phyloP scores from a whole-genome alignment of 1,284 basidiomycete genomes.

The Retiboletus flavoniger region DNA sequence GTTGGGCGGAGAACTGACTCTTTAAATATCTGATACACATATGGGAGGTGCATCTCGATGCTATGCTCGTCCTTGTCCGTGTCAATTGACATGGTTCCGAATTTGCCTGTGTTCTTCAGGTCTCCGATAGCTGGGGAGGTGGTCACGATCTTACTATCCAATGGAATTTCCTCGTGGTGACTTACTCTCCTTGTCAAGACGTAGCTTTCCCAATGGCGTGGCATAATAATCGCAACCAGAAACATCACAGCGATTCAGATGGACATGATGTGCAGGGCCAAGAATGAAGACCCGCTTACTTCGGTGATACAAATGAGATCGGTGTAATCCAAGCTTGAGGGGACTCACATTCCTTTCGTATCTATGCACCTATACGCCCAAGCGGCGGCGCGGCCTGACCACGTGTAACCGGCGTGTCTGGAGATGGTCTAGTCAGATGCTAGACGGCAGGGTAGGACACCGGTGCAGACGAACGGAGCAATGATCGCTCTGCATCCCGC shows the following conservation, averaged over 20 bases:
- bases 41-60: slow-evolving; percentile 97
- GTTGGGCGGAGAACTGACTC: slow-evolving; percentile 49
- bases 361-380: slow-evolving; percentile 95
- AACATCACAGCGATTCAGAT: slow-evolving; percentile 85
- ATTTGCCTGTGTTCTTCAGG: slow-evolving; percentile 68
- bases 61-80: slow-evolving; percentile 96
- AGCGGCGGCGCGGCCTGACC: slow-evolving; percentile 91
- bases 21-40: slow-evolving; percentile 84
- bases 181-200: slow-evolving; percentile 78
- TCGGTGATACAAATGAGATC: slow-evolving; percentile 14
- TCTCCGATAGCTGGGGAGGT: slow-evolving; percentile 59
- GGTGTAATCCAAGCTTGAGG: background rate
- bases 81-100: slow-evolving; percentile 62
- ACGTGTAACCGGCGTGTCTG: slow-evolving; percentile 95
- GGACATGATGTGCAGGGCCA: slow-evolving; percentile 93
- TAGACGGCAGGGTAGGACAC: slow-evolving; percentile 3
- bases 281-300: slow-evolving; percentile 93
- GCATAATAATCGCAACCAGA: slow-evolving; percentile 74
- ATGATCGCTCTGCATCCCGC: slow-evolving; percentile 87
- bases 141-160: slow-evolving; percentile 4
- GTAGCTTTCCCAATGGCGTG: slow-evolving; percentile 85
- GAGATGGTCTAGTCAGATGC: slow-evolving; percentile 10
- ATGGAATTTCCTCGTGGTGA: background rate
- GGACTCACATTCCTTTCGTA: slow-evolving; percentile 70
- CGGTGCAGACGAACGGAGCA: slow-evolving; percentile 71